Evolutionary conservation across 371 early-diverging fungal genomes (phyloP).

Genomic region (Mucor mucedo): DNA sequence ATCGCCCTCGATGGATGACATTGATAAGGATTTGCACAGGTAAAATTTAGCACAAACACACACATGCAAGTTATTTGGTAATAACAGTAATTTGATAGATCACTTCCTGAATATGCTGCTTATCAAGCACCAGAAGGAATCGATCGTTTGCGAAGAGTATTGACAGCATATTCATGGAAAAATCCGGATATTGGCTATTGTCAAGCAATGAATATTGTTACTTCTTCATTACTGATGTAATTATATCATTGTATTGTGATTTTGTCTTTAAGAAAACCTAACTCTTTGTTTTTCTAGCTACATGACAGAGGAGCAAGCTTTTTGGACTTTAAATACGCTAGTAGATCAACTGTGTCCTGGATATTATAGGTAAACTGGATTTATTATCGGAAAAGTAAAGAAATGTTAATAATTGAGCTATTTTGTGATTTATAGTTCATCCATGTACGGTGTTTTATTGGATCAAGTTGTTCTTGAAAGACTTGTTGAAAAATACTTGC

Average conservation of each 20-base stretch:
- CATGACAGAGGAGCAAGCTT: constrained; percentile 95
- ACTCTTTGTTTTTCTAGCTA: constrained; percentile 49
- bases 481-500: constrained; percentile 77
- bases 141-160: constrained; percentile 84
- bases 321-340: constrained; percentile 89
- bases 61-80: too few species aligned
- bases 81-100: constrained; percentile 34
- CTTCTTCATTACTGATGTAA: constrained; percentile 89
- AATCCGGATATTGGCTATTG: constrained; percentile 96
- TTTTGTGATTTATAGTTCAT: constrained; percentile 25
- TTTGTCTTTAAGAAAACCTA: not conserved
- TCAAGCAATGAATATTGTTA: constrained; percentile 99
- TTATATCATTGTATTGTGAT: not conserved
- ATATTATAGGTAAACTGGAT: constrained; percentile 73
- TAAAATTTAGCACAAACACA: constrained; percentile 20
- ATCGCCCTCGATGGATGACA: constrained; percentile 88
- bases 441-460: constrained; percentile 96
- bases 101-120: constrained; percentile 93
- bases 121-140: constrained; percentile 94
- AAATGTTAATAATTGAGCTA: too few species aligned
- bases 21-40: constrained; percentile 97
- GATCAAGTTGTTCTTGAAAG: constrained; percentile 95
- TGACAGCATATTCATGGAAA: constrained; percentile 86
- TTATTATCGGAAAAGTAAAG: too few species aligned
- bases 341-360: constrained; percentile 92